Percentiles rank a stretch among this genome's conserved stretches.
Evolutionary conservation across 78 protist genomes (phyloP).

Genomic region (Dictyostelium purpureum): DNA sequence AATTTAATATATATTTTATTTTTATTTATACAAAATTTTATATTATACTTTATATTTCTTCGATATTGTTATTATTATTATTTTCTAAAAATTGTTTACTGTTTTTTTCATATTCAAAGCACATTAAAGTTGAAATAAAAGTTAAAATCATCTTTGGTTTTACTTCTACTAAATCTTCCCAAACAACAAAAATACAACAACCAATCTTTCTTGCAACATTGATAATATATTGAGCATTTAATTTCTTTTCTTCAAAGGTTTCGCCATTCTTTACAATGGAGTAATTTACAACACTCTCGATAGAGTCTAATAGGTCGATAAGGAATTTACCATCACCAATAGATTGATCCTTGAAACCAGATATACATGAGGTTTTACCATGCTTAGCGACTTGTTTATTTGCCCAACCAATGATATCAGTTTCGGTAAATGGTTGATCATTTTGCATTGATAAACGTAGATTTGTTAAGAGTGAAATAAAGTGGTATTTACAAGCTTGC

Average conservation of each 20-base stretch:
- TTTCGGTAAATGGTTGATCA: background rate
- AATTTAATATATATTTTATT: no score
- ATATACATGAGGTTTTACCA: constrained; percentile 47
- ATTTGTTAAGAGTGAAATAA: background rate
- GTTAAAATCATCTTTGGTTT: constrained; percentile 86
- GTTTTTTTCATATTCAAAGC: constrained; percentile 29
- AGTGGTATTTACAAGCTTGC: constrained; percentile 84
- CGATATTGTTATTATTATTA: no score
- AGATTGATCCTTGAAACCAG: constrained; percentile 76
- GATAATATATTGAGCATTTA: constrained; percentile 87
- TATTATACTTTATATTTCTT: no score
- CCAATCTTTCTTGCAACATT: constrained; percentile 85
- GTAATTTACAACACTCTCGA: constrained; percentile 59
- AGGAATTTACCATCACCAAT: constrained; percentile 81
- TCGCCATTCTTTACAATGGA: constrained; percentile 65
- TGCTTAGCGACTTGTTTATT: constrained; percentile 35
- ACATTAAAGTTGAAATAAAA: constrained; percentile 52
- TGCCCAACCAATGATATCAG: constrained; percentile 60
- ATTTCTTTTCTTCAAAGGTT: constrained; percentile 61
- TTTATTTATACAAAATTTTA: no score
- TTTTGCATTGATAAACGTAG: background rate
- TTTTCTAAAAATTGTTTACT: no score
- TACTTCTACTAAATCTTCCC: constrained; percentile 90
- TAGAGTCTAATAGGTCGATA: constrained; percentile 74
- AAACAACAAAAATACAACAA: constrained; percentile 79